Base-by-base conservation (phyloP, 73 alveolate species). In the Uronychia binucleata region DNA sequence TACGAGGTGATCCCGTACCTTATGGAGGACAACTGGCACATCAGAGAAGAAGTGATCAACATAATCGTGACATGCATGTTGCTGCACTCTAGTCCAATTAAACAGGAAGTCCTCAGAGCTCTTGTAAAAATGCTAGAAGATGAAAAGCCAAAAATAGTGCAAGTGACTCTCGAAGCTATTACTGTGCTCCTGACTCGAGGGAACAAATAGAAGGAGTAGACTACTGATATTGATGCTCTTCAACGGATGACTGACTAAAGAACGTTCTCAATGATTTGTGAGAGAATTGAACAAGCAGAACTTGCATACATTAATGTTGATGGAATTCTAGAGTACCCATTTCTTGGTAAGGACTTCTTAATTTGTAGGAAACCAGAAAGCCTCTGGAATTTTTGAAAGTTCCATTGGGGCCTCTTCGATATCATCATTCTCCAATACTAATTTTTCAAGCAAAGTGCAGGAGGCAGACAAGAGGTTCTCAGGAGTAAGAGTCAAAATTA, bases 11-110 rank as follows among this genome's bases (percentile, higher is more conserved):
- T 11, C 34, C 88, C 88, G 31, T 90, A 76, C 74, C 31, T 90
- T 28, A 19, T 29, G 32, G 85, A 90, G 74, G 85, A 76, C 13
- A 90, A 90, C 79, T 90, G 95, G 95, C 95, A 85, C 34, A 86
- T 90, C 59, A 78, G 95, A 80, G 95, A 90, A 33, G 95, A 81
- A 33, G 46, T 81, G 33, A 26, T 81, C 75, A 81, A 58, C 75
- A 81, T 81, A 1, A 34, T 81, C 76, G 58, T 81, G 74, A 81
- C 59, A 46, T 46, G 67, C 67, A 46, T 46, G 67, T 19, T 46
- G 67, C 5, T 46, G 5, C 5, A 19, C 19, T 19, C 67, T 19
- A 46, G n/a, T 46, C 5, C 19, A 11, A 11, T 5, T 19, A 46
- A 46, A 11, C n/a, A 11, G 5, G 67, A 46, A 46, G 19, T 46